Conservation (phyloP, 805 yeast species). For the Nakazawaea sp. region DNA sequence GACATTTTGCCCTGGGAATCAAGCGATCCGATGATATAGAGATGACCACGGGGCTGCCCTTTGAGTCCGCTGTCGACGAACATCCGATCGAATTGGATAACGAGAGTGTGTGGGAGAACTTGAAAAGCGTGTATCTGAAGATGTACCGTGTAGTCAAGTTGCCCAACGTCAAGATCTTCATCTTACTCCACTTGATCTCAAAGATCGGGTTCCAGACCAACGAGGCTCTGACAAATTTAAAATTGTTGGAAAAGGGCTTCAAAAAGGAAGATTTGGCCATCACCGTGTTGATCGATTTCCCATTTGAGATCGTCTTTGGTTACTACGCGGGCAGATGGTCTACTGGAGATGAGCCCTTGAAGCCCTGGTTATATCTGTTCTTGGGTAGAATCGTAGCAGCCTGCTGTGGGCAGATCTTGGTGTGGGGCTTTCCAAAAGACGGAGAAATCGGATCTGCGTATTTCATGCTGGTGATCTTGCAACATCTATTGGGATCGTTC, state of each 20-base stretch:
- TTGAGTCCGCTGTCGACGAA: constrained; percentile 2
- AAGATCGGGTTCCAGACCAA: constrained; percentile 94
- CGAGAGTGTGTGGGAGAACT: constrained; percentile 26
- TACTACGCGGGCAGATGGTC: constrained; percentile 96
- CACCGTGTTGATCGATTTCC: constrained; percentile 90
- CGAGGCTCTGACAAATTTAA: constrained; percentile 92
- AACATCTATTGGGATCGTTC: constrained; percentile 81
- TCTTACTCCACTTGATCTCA: constrained; percentile 67
- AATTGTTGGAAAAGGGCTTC: constrained; percentile 84
- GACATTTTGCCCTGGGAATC: constrained; percentile 24
- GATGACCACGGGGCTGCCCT: too few relatives aligned
- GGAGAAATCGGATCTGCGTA: constrained; percentile 43
- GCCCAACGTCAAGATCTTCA: constrained; percentile 66
- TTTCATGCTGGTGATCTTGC: constrained; percentile 67
- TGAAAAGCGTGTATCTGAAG: constrained; percentile 51
- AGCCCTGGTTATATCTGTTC: constrained; percentile 88
- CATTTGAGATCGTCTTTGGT: constrained; percentile 92
- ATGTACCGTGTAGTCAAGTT: constrained; percentile 67
- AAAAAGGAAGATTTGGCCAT: constrained; percentile 91
- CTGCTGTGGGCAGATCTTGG: constrained; percentile 62
- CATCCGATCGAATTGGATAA: constrained; percentile 17
- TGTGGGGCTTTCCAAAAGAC: constrained; percentile 60
- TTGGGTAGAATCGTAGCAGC: constrained; percentile 79
- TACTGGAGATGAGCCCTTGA: constrained; percentile 64
- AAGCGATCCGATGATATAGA: constrained; percentile 17